Evolutionary conservation across 768 basidiomycete species (phyloP).

Genomic region (Podaxis carcinomalis): DNA sequence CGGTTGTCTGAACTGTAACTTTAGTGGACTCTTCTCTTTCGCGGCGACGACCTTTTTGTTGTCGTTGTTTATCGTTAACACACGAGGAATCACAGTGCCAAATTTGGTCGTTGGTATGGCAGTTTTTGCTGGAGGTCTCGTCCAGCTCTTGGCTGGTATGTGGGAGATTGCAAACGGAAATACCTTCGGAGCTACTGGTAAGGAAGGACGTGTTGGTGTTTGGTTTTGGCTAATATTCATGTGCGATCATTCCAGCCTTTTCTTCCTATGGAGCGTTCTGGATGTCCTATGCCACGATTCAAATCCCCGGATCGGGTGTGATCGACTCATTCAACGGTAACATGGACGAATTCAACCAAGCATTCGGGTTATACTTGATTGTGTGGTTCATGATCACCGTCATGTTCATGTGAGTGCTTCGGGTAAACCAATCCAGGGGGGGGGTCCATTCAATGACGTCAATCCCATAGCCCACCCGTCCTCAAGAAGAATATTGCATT

Average conservation of each 20-base stretch:
- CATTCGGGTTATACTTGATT: slow-evolving; percentile 64
- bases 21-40: slow-evolving; percentile 33
- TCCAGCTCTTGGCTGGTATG: slow-evolving; percentile 78
- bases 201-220: slow-evolving; percentile 19
- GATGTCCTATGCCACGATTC: slow-evolving; percentile 70
- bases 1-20: not conserved
- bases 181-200: slow-evolving; percentile 63
- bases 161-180: slow-evolving; percentile 68
- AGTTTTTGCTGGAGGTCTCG: slow-evolving; percentile 69
- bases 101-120: slow-evolving; percentile 78
- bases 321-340: slow-evolving; percentile 38
- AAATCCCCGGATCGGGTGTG: slow-evolving; percentile 64
- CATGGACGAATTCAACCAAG: slow-evolving; percentile 41
- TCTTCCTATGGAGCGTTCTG: slow-evolving; percentile 75
- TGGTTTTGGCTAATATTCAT: not conserved
- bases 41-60: slow-evolving; percentile 60
- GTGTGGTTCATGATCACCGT: slow-evolving; percentile 66
- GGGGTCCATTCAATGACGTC: not conserved
- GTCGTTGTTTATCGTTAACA: slow-evolving; percentile 60
- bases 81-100: slow-evolving; percentile 42
- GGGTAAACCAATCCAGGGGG: not conserved
- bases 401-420: slow-evolving; percentile 50
- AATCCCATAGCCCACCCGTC: slow-evolving; percentile 19
- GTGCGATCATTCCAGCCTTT: slow-evolving; percentile 42
- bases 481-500: slow-evolving; percentile 22